Evolutionary conservation across 768 basidiomycete genomes (phyloP).

Genomic region (Naganishia onofrii): DNA sequence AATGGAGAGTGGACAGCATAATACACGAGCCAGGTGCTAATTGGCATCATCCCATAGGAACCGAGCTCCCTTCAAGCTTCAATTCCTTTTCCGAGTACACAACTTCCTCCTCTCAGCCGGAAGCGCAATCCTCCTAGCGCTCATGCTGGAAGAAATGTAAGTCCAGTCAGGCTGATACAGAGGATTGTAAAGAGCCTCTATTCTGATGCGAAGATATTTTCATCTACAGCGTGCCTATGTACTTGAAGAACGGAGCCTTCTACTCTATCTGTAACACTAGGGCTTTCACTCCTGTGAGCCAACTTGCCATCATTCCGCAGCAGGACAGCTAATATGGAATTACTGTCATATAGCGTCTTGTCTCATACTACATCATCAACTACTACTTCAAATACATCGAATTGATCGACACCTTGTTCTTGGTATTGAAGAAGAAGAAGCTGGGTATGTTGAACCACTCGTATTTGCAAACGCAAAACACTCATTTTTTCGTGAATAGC

Average conservation of each 20-base stretch:
- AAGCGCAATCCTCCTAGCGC: slow-evolving; percentile 74
- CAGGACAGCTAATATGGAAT: not conserved
- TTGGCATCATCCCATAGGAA: slow-evolving; percentile 9
- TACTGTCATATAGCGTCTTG: slow-evolving; percentile 65
- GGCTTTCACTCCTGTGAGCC: slow-evolving; percentile 83
- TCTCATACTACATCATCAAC: slow-evolving; percentile 98
- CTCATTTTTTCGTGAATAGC: slow-evolving; percentile 57
- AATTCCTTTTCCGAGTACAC: slow-evolving; percentile 78
- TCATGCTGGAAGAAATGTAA: slow-evolving; percentile 85
- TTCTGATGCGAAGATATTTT: not conserved
- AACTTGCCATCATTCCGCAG: not conserved
- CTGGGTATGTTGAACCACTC: slow-evolving; percentile 62
- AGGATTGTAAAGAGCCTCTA: not conserved
- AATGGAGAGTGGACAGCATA: not conserved
- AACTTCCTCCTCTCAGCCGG: slow-evolving; percentile 83
- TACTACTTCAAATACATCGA: slow-evolving; percentile 99
- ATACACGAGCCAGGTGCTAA: not conserved
- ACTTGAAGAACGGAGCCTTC: slow-evolving; percentile 69
- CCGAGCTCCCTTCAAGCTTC: slow-evolving; percentile 59
- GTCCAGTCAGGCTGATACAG: slow-evolving; percentile 13
- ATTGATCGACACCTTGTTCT: slow-evolving; percentile 92
- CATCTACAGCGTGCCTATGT: slow-evolving; percentile 61
- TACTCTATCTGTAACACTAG: slow-evolving; percentile 69
- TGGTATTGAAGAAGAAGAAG: slow-evolving; percentile 97
- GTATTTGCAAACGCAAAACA: not conserved